Conservation (phyloP, 176 grass and related monocot genomes). For the Thinopyrum elongatum region DNA sequence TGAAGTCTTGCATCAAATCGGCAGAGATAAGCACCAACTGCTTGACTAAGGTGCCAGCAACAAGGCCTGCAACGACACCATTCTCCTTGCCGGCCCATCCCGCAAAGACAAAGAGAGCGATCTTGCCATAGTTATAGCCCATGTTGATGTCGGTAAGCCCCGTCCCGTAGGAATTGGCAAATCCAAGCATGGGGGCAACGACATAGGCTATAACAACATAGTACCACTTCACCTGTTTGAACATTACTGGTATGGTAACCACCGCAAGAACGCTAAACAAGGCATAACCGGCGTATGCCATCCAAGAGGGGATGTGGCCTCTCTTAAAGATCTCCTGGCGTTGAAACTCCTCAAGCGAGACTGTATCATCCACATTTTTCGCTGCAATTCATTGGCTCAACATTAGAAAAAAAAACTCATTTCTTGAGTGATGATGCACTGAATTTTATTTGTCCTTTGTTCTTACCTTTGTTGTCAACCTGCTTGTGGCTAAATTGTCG, state of each 20-base stretch:
- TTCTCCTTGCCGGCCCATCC: slow-evolving; percentile 62
- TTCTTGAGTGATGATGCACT: not conserved
- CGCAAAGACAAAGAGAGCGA: slow-evolving; percentile 70
- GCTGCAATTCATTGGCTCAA: not conserved
- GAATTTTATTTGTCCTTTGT: not conserved
- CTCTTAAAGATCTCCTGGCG: slow-evolving; percentile 63
- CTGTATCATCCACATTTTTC: slow-evolving; percentile 32
- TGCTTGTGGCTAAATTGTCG: slow-evolving; percentile 30
- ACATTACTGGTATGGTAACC: slow-evolving; percentile 60
- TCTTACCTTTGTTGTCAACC: slow-evolving; percentile 54
- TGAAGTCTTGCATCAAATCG: slow-evolving; percentile 88
- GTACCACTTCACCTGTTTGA: slow-evolving; percentile 78
- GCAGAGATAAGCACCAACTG: slow-evolving; percentile 64
- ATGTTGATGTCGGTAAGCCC: slow-evolving; percentile 95
- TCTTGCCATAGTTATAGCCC: slow-evolving; percentile 91
- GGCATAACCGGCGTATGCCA: slow-evolving; percentile 54
- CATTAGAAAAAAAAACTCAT: not conserved
- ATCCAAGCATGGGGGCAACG: slow-evolving; percentile 66
- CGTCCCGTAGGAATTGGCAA: slow-evolving; percentile 75
- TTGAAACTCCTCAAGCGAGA: slow-evolving; percentile 37
- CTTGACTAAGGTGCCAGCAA: slow-evolving; percentile 60
- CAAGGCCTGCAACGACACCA: slow-evolving; percentile 70
- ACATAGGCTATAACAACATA: slow-evolving; percentile 74
- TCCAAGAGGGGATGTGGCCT: slow-evolving; percentile 56
- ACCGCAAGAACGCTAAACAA: slow-evolving; percentile 35